Base-by-base conservation (phyloP, 2,329 filamentous ascomycete genomes). In the Akanthomyces muscarius region DNA sequence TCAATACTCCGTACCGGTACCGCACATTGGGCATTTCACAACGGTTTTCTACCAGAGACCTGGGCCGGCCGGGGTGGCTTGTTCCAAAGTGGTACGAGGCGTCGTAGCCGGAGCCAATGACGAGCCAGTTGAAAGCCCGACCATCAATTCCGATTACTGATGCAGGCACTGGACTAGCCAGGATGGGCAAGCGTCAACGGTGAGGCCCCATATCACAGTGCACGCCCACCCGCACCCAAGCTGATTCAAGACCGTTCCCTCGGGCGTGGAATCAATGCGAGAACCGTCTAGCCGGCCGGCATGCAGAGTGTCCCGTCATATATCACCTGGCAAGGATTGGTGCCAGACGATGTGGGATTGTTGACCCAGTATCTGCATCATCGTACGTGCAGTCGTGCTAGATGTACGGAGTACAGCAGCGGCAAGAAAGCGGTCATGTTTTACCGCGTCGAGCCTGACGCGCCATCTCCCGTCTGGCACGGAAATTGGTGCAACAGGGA, bases 71-170 rank as follows among this genome's bases (percentile, higher is more conserved):
- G 21, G 21, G 36, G 25, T 11, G 30, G 14, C 28, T 53, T 33
- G 50, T n/a, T 53, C 23, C 25, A 42, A 44, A 44, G 58, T 54
- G 58, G 50, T 47, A 61, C 58, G 41, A 61, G 44, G 61, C 45
- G 44, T 51, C 36, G 53, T 23, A 36, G 61, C 8, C n/a, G 18
- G 18, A 28, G 23, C 61, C 61, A 63, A 57, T 63, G 45, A 38
- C 7, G 10, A 52, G 41, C 53, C 36, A 23, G 53, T 23, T 41
- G 36, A 41, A 45, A 58, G 38, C 47, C 54, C 5, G 38, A 36
- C 36, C 21, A 63, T 33, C 42, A 63, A 57, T 63, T 58, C 47
- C 54, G 61, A 63, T 63, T 63, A 63, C 61, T 63, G 61, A 63
- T 63, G 61, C 30, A 48, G 30, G 33, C 51, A 28, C 30, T 55